A percentile compares a stretch with the other conserved stretches of the same genome.
Evolutionary conservation across 768 basidiomycete genomes (phyloP).

Genomic region (Collybiopsis luxurians): DNA sequence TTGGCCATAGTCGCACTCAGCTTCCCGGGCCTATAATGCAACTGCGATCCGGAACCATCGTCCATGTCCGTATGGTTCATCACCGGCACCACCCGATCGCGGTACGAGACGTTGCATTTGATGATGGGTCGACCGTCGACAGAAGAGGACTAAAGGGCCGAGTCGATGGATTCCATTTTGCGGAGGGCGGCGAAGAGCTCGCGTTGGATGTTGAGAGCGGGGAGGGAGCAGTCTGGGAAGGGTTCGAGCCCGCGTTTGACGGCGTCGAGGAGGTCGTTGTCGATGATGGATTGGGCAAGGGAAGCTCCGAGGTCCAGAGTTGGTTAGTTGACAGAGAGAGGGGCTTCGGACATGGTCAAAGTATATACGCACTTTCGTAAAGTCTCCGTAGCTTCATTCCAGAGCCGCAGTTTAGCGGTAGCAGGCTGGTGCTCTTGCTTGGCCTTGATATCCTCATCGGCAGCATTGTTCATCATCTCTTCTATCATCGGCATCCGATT

Average conservation of each 20-base stretch:
- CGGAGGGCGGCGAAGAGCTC: slow-evolving; percentile 81
- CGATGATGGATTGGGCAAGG: slow-evolving; percentile 88
- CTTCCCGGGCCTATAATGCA: slow-evolving; percentile 41
- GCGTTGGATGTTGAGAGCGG: slow-evolving; percentile 93
- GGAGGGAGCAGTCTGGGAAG: slow-evolving; percentile 86
- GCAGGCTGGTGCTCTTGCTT: slow-evolving; percentile 83
- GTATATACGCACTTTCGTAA: slow-evolving; percentile 78
- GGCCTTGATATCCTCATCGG: slow-evolving; percentile 77
- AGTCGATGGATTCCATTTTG: slow-evolving; percentile 93
- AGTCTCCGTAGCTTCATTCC: slow-evolving; percentile 89
- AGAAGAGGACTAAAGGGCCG: slow-evolving; percentile 89
- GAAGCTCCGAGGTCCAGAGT: slow-evolving; percentile 52
- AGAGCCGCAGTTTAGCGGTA: slow-evolving; percentile 74
- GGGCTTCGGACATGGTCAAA: too few relatives aligned
- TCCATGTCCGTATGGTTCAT: slow-evolving; percentile 35
- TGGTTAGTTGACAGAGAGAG: slow-evolving; percentile 7
- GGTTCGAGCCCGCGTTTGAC: slow-evolving; percentile 93
- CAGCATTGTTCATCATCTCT: slow-evolving; percentile 86
- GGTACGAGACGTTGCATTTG: slow-evolving; percentile 81
- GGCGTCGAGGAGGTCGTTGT: slow-evolving; percentile 91
- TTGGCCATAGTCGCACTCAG: slow-evolving; percentile 69
- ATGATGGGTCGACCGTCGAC: slow-evolving; percentile 86
- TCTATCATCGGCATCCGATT: too few relatives aligned
- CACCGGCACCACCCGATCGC: slow-evolving; percentile 67
- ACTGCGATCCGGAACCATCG: slow-evolving; percentile 11